Evolutionary conservation across 2,329 filamentous ascomycete species (phyloP), one percentile per base, ranked within the genome.

Genomic region (Aspergillus sp.): DNA sequence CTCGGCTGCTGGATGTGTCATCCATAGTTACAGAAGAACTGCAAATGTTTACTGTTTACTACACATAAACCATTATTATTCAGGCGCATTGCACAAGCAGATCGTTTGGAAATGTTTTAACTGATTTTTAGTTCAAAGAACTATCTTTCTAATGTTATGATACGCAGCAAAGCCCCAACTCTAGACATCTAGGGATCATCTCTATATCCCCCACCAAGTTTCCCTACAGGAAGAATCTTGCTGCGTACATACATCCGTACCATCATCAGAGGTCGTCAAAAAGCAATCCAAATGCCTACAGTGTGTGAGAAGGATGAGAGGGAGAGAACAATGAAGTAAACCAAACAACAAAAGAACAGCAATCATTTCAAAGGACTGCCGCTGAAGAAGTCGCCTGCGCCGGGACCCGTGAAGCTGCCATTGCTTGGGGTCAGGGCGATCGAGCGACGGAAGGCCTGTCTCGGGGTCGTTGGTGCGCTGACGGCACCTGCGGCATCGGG

Each of bases 381-480:
- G 9, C 72, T 67, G 60, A 77, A 77, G 54, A 78, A 73, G 59
- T 77, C 75, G 2, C 70, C 69, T 9, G 72, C 58, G 20, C 71
- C 73, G n/a, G 71, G 70, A 11, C 73, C 70, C 18, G 72, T 66
- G 65, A 78, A 79, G 26, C 68, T 77, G 49, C 74, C 75, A 61
- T 77, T 78, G 56, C 75, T 78, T 9, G 77, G 77, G 0, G 77
- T 79, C 51, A 79, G 63, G 29, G 76, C 75, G 57, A 77, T 74
- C 3, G 75, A 76, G 58, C 77, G 71, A 60, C 77, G 65, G 61
- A 78, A 78, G 22, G 69, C 73, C 64, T 78, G 77, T 22, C 76
- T 69, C n/a, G 77, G 77, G 3, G 77, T 79, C 18, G 74, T 67
- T 12, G 77, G 77, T 4, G 69, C 74, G 52, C 73, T 77, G 45